Base-by-base conservation (phyloP, 2,329 filamentous ascomycete genomes). In the Neonectria ditissima region DNA sequence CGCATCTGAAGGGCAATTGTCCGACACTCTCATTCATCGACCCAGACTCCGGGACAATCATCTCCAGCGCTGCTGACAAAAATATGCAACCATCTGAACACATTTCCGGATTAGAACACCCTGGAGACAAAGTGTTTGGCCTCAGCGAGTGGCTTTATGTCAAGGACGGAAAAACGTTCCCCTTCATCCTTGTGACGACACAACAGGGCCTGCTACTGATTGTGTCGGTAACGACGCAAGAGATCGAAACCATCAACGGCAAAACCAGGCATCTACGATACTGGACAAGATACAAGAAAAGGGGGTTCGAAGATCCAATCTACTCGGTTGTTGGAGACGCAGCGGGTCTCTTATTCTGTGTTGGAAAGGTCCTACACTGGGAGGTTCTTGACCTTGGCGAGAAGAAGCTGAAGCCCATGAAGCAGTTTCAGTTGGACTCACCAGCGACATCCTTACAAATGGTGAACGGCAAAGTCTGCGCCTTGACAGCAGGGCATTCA, bases 81-180 rank as follows among this genome's bases (percentile, higher is more conserved):
- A 76, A 79, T 3, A 79, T 77, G 16, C 76, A 79, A 4, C 73
- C 77, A 0, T 75, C 82, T 0, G 78, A 83, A 1, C 86, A 84
- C 60, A 84, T 90, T 30, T 83, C 81, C 16, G 84, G 85, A 4
- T 79, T 93, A 16, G 86, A 86, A 1, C 82, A 86, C 47, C 66
- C 77, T 1, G 85, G 85, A 1, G 89, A 91, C 65, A 83, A 82
- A 41, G 85, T 94, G 1, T 81, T 87, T 45, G 83, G 86, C 1
- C 75, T 94, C 8, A 76, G 84, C 1, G 88, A 92, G 65, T 94
- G 91, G 91, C 75, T 81, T 5, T 88, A 86, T 65, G 78, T 80
- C 32, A 86, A 86, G 59, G 82, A 86, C 39, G 82, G 81, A n/a
- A 86, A 84, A 59, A 82, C 78, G 0, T 91, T 90, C 76, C 82